phyloP scores from a whole-genome alignment of 768 basidiomycete genomes.

The Lyophyllum shimeji region DNA sequence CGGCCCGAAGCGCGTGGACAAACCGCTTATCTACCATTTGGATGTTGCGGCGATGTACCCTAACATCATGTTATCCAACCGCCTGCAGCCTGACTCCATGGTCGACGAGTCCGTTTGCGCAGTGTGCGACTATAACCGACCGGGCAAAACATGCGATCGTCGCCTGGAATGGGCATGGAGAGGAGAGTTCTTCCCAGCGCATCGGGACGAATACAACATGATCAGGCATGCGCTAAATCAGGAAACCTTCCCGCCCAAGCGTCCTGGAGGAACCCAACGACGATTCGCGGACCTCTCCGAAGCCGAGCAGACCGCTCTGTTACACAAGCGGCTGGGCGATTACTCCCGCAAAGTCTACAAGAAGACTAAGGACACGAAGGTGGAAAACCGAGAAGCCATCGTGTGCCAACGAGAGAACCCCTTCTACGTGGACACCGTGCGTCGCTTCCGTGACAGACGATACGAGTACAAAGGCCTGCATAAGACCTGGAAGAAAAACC shows the following conservation, averaged over 20 bases:
- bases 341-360: conserved; percentile 99
- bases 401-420: conserved; percentile 98
- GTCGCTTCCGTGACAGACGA: conserved; percentile 93
- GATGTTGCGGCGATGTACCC: conserved; percentile 99
- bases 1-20: conserved; percentile 84
- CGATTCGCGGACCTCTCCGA: conserved; percentile 81
- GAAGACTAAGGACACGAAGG: conserved; percentile 96
- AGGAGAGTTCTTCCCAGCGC: conserved; percentile 97
- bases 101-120: conserved; percentile 96
- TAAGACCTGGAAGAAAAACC: conserved; percentile 99
- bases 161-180: conserved; percentile 98
- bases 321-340: conserved; percentile 97
- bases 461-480: conserved; percentile 99
- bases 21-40: conserved; percentile 95
- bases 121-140: conserved; percentile 97
- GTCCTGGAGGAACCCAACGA: conserved; percentile 68
- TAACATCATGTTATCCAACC: conserved; percentile 99
- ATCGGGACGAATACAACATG: conserved; percentile 98
- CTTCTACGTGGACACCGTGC: conserved; percentile 98
- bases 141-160: conserved; percentile 92
- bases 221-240: conserved; percentile 95
- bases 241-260: conserved; percentile 85
- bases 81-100: conserved; percentile 96
- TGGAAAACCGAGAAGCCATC: conserved; percentile 91
- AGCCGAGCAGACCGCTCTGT: conserved; percentile 85